These are phyloP conservation scores for Senna tora DNA, from an alignment of 306 rosid species.

Conservation along the genomic window DNA sequence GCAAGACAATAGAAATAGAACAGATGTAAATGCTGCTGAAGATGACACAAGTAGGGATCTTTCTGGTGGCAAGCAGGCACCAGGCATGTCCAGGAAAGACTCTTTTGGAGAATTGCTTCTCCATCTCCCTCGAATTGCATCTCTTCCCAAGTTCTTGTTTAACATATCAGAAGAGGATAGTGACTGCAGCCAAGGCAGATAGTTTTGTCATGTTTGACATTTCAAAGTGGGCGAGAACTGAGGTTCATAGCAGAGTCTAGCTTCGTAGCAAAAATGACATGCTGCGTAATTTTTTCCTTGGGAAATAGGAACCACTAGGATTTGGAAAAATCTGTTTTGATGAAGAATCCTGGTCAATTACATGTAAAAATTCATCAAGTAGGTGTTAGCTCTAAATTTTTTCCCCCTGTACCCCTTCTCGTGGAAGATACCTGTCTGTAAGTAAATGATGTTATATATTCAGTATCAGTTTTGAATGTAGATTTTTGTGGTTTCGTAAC, in stretches of 20 bases:
- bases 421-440: slow-evolving; percentile 35
- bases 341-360: slow-evolving; percentile 55
- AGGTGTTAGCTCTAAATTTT: slow-evolving; percentile 21
- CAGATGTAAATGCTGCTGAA: slow-evolving; percentile 43
- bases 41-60: slow-evolving; percentile 51
- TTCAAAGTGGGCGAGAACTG: slow-evolving; percentile 13
- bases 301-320: slow-evolving; percentile 48
- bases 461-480: not conserved
- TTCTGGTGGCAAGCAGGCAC: slow-evolving; percentile 51
- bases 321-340: slow-evolving; percentile 70
- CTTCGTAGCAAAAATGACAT: slow-evolving; percentile 14
- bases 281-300: slow-evolving; percentile 31
- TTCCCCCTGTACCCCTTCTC: not conserved
- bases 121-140: slow-evolving; percentile 80
- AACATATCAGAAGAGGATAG: slow-evolving; percentile 70
- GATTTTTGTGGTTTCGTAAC: not conserved
- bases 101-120: slow-evolving; percentile 73
- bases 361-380: slow-evolving; percentile 36
- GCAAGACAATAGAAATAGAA: slow-evolving; percentile 27
- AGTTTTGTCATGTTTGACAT: slow-evolving; percentile 21
- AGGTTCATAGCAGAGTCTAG: slow-evolving; percentile 26
- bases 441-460: slow-evolving; percentile 25
- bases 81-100: slow-evolving; percentile 82
- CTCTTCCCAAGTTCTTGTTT: slow-evolving; percentile 79
- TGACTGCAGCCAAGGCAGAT: slow-evolving; percentile 46